Evolutionary conservation across 495 filamentous ascomycete genomes (phyloP).

Genomic region (Aspergillus panamensis): DNA sequence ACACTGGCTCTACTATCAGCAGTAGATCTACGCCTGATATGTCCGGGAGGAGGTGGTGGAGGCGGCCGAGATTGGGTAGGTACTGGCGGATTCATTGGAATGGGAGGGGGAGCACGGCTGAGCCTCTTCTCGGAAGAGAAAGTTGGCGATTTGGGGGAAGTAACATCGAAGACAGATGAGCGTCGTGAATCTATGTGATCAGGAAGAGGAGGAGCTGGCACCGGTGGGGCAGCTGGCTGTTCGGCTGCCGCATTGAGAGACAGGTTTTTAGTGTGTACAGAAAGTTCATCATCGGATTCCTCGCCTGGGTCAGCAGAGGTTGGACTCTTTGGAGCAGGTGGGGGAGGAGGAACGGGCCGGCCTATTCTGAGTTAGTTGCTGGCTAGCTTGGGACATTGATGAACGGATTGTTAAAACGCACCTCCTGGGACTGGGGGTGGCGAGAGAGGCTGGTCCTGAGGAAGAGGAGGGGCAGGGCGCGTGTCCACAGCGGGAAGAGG

Average conservation of each 20-base stretch:
- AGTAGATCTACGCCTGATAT: slow-evolving; percentile 58
- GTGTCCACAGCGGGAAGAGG: slow-evolving; percentile 34
- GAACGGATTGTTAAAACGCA: slow-evolving; percentile 42
- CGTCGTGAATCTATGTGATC: slow-evolving; percentile 44
- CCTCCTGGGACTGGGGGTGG: slow-evolving; percentile 67
- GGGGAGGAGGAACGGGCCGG: slow-evolving; percentile 52
- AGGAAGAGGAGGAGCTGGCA: slow-evolving; percentile 43
- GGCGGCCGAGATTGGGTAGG: slow-evolving; percentile 62
- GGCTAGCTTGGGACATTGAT: slow-evolving; percentile 9
- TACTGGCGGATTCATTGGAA: slow-evolving; percentile 45
- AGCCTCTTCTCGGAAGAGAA: slow-evolving; percentile 44
- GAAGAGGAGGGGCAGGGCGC: slow-evolving; percentile 54
- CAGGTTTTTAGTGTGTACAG: slow-evolving; percentile 52
- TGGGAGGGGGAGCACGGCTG: slow-evolving; percentile 51
- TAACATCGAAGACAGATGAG: slow-evolving; percentile 38
- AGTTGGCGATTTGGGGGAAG: slow-evolving; percentile 52
- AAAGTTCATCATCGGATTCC: slow-evolving; percentile 91
- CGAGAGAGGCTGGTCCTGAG: slow-evolving; percentile 60
- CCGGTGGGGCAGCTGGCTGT: slow-evolving; percentile 44
- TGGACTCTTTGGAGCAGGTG: slow-evolving; percentile 45
- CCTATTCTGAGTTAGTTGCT: slow-evolving; percentile 36
- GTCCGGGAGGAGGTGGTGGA: slow-evolving; percentile 71
- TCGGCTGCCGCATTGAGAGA: slow-evolving; percentile 38
- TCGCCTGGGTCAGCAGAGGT: slow-evolving; percentile 74
- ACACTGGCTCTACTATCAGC: slow-evolving; percentile 47